Evolutionary conservation across 2,329 filamentous ascomycete species (phyloP).

Genomic region (Trichophyton equinum): DNA sequence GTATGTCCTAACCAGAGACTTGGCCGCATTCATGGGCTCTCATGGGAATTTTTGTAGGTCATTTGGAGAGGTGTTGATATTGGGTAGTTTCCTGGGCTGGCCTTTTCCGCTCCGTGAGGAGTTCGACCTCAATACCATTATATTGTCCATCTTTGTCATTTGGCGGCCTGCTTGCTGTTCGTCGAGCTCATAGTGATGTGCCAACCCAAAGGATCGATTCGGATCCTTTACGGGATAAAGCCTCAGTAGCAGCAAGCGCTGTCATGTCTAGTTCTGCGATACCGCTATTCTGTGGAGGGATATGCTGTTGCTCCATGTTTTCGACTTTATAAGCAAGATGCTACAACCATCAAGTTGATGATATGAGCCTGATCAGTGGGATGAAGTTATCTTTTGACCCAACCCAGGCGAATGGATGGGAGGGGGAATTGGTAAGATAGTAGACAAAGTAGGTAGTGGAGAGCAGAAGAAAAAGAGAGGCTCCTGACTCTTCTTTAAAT

Average conservation of each 20-base stretch:
- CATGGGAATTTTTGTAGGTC: not conserved
- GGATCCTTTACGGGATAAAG: not conserved
- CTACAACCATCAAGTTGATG: too few species aligned
- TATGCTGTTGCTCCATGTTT: not conserved
- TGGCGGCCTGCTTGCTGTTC: too few species aligned
- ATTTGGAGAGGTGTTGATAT: conserved; percentile 3
- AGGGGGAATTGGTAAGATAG: not conserved
- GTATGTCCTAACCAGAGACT: too few species aligned
- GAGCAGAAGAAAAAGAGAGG: not conserved
- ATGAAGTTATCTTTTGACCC: too few species aligned
- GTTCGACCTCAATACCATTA: not conserved
- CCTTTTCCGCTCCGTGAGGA: conserved; percentile 5
- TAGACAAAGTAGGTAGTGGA: not conserved
- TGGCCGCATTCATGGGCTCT: not conserved
- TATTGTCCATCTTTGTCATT: not conserved
- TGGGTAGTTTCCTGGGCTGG: conserved; percentile 7
- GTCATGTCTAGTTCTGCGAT: not conserved
- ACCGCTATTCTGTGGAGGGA: not conserved
- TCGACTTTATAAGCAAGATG: not conserved
- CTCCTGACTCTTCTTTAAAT: not conserved
- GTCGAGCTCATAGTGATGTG: too few species aligned
- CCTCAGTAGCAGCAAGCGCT: not conserved
- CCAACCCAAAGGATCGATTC: too few species aligned
- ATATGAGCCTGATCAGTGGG: too few species aligned
- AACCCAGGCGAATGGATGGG: not conserved